Conservation (phyloP, 495 filamentous ascomycete species). For the Ascobolus immersus region DNA sequence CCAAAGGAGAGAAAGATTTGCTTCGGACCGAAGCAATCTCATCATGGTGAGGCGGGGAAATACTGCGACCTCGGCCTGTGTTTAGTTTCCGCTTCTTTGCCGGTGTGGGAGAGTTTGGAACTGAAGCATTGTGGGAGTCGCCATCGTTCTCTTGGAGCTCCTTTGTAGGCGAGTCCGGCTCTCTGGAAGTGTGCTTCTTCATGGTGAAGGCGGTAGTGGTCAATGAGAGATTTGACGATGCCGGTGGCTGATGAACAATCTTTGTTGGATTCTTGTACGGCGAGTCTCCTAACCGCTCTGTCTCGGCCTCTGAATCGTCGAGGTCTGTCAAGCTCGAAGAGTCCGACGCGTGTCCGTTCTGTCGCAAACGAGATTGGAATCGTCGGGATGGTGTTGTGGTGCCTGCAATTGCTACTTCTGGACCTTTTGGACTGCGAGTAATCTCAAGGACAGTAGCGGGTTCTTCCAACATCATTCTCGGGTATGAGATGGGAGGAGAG, state of each 20-base stretch:
- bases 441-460: too few species aligned
- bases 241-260: slow-evolving; percentile 11
- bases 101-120: too few species aligned
- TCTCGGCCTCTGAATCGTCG: slow-evolving; percentile 93
- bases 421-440: too few species aligned
- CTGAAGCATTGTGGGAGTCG: slow-evolving; percentile 3
- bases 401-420: slow-evolving; percentile 10
- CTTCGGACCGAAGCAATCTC: too few species aligned
- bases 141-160: slow-evolving; percentile 5
- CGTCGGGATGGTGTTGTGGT: slow-evolving; percentile 11
- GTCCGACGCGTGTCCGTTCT: slow-evolving; percentile 5
- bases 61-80: too few species aligned
- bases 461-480: too few species aligned
- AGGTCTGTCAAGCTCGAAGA: slow-evolving; percentile 41
- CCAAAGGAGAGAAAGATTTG: too few species aligned
- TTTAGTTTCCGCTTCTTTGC: too few species aligned
- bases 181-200: slow-evolving; percentile 6
- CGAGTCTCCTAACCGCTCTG: slow-evolving; percentile 79
- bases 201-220: slow-evolving; percentile 11
- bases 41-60: too few species aligned
- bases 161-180: slow-evolving; percentile 6
- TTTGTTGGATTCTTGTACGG: slow-evolving; percentile 35
- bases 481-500: too few species aligned
- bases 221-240: slow-evolving; percentile 8
- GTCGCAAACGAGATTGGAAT: slow-evolving; percentile 13